Base-by-base conservation (phyloP, 2,329 filamentous ascomycete species). In the Cladosporium sp. region DNA sequence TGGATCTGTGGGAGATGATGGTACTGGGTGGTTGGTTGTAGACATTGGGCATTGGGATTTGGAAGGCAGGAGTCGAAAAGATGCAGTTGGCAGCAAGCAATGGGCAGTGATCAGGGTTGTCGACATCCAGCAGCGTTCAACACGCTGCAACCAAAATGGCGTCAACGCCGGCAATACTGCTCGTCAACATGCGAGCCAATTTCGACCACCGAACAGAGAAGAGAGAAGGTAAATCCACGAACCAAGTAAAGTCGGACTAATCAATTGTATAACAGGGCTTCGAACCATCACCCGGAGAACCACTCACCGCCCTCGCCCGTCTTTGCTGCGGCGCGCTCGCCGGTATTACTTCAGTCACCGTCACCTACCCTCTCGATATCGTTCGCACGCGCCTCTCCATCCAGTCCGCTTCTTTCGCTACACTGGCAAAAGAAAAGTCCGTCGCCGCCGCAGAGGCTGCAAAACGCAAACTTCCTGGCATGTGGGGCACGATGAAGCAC, bases 311-410 rank as follows among this genome's bases (percentile, higher is more conserved):
- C 2, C 61, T 90, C 43, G 78, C 85, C 56, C 86, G 93, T 50
- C 79, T 99, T 5, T 64, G 89, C n/a, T 97, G 92, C 64, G 93
- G 93, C 69, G 93, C 90, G 37, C 74, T 89, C 49, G 93, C 93
- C 18, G 93, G 93, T 54, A 89, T 99, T 63, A 99, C 93, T 1
- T 99, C 93, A 9, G 93, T 99, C 52, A 87, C 89, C 53, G 85
- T 88, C 65, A 99, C 93, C 44, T 99, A 99, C 68, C 93, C 93
- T 12, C 85, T 99, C 58, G 93, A 99, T 66, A 99, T 99, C 64
- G 92, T 97, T 54, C 88, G 93, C 55, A 99, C 93, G 18, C 85
- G 93, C 37, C 76, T 99, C 43, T 97, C 92, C 7, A 96, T 99
- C 48, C 93, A 99, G 68, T 91, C 90, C 3, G 93, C 93, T n/a